Evolutionary conservation across 306 rosid genomes (phyloP), one percentile per base, ranked within the genome.

Genomic region (Lupinus albus): DNA sequence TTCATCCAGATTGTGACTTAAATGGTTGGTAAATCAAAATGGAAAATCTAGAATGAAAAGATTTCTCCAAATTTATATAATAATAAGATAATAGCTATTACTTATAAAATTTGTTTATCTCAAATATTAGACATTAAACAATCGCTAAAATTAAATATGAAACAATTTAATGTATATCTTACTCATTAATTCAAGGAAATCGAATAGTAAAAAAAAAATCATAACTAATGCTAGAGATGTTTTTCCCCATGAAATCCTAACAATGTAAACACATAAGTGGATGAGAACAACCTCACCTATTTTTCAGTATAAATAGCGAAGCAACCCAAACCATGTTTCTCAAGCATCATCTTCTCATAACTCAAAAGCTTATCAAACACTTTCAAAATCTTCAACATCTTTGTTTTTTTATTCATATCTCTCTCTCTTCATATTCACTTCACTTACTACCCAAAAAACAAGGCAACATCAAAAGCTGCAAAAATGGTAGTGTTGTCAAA

Each of bases 401-500:
- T 11, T 42, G 13, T 25, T 42, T 0, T 42, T 4, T 25, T 42
- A 0, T 42, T 4, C 49, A 46, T 33, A 17, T n/a, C 35, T 35
- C 10, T 57, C 65, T 52, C 32, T 9, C n/a, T n/a, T n/a, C 3
- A 11, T 3, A 6, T 6, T 36, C 28, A 25, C 28, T 25, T 25
- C 28, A 25, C 28, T 25, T 25, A 25, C 3, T 25, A 25, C 30
- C 30, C 4, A 25, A 20, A 25, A 25, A 25, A 25, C 21, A 59
- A 41, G 14, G 46, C 38, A 60, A 36, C 42, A 47, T 3, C 54
- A 57, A 5, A 1, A n/a, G 10, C 28, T 21, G 0, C 3, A 18
- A 61, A 64, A 81, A 91, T 86, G 97, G 85, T 83, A 63, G 58
- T 71, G 35, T 60, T 82, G 51, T 78, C 89, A 4, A 86, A 80